Conservation (phyloP, 2,329 filamentous ascomycete genomes). For the Parastagonospora nodorum region DNA sequence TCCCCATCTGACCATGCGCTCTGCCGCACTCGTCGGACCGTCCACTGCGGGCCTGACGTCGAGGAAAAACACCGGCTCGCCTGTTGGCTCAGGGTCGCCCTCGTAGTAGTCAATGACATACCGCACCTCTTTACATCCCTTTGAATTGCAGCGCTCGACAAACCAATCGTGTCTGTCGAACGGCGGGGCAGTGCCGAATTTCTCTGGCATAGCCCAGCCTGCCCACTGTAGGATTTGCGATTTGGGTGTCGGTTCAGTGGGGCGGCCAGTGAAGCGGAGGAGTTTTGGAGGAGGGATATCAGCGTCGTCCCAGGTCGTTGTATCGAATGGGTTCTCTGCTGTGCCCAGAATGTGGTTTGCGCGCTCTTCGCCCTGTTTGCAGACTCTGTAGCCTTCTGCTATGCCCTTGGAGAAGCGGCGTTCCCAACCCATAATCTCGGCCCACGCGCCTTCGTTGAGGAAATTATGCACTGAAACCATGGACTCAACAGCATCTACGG, state of each 20-base stretch:
- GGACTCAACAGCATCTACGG: slow-evolving; percentile 87
- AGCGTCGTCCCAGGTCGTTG: slow-evolving; percentile 40
- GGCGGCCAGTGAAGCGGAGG: slow-evolving; percentile 85
- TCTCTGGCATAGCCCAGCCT: slow-evolving; percentile 76
- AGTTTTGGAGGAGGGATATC: slow-evolving; percentile 68
- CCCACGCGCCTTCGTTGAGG: slow-evolving; percentile 95
- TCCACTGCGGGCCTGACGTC: slow-evolving; percentile 90
- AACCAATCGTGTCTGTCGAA: slow-evolving; percentile 99
- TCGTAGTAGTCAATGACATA: slow-evolving; percentile 99
- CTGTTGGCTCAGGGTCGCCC: slow-evolving; percentile 77
- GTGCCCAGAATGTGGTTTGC: slow-evolving; percentile 58
- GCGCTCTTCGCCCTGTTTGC: slow-evolving; percentile 74
- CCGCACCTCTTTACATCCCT: slow-evolving; percentile 75
- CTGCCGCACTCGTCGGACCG: slow-evolving; percentile 77
- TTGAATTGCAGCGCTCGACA: slow-evolving; percentile 73
- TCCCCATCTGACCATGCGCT: slow-evolving; percentile 85
- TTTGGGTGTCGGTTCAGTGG: slow-evolving; percentile 89
- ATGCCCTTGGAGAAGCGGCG: slow-evolving; percentile 79
- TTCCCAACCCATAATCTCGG: slow-evolving; percentile 94
- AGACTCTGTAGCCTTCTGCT: slow-evolving; percentile 72
- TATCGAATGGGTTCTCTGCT: slow-evolving; percentile 38
- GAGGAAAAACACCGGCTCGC: slow-evolving; percentile 93
- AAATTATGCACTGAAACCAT: slow-evolving; percentile 99
- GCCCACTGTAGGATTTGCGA: slow-evolving; percentile 81
- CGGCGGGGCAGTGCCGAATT: slow-evolving; percentile 79